Evolutionary conservation across 2,329 filamentous ascomycete species (phyloP), one percentile per base, ranked within the genome.

Genomic region (Penicillium corylophilum): DNA sequence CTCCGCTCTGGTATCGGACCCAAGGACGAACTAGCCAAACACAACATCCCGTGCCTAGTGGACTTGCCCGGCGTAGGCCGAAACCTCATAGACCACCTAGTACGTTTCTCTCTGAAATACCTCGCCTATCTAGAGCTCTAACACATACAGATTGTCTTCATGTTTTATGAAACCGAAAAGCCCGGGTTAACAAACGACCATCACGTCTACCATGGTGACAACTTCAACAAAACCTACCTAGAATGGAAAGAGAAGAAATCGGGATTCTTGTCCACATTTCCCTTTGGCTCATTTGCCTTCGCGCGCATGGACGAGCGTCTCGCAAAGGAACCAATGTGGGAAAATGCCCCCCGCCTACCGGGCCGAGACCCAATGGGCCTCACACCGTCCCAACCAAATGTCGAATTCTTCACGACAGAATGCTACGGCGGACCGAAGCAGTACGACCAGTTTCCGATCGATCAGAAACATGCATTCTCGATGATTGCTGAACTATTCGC

Each of bases 351-450:
- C 0, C 73, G 77, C 5, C 47, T 70, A 31, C 66, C 74, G 23
- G 80, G 79, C 4, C 79, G 83, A 4, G 84, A 87, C 58, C 82
- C 84, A 0, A 86, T 87, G 83, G 82, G 80, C 16, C 70, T 86
- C 15, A 78, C 77, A 0, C 68, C 73, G 0, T 65, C 68, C 5
- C 84, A 87, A 61, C 82, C 84, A 0, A 82, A 85, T 59, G 64
- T 84, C 44, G 84, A 86, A 60, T 80, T 84, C 66, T 86, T 84
- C 69, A 82, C 76, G 28, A 85, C 82, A 0, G 83, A 85, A 62
- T 81, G 80, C 60, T 85, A 84, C 56, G 81, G 81, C 4, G 81
- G 81, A 0, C 82, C 82, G 0, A 82, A 82, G 56, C 80, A 84
- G 53, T 84, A 77, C 53, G 70, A 74, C 18, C 69, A 82, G 33